Base-by-base conservation (phyloP, 2,329 filamentous ascomycete genomes). In the Aspergillus vadensis region DNA sequence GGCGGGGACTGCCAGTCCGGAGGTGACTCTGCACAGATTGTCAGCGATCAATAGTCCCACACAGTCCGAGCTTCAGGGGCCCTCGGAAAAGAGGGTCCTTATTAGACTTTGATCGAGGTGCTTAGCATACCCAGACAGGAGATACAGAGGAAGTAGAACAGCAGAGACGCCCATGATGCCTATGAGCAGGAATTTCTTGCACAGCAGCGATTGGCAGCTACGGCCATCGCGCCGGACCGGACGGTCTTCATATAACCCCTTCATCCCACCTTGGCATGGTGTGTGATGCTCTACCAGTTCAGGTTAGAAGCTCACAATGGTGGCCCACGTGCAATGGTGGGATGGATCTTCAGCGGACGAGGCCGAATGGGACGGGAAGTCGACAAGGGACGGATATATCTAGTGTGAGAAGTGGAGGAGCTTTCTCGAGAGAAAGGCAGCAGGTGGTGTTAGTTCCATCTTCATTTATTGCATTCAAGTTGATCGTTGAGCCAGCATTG, bases 71-170 rank as follows among this genome's bases (percentile, higher is more conserved):
- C 32, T 36, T 36, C 12, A 36, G 32, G 32, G 32, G 32, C 4
- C 15, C 9, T 9, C 15, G 44, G 6, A 27, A 17, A 7, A 3
- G 38, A 3, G 49, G 15, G 12, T 36, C 9, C 39, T 48, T 30
- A 54, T 39, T 19, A 36, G 7, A 12, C 19, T 38, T 17, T 12
- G 21, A 44, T 12, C 12, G 12, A 1, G 10, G 25, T 5, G 21
- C 44, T 36, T 36, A 36, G 32, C 60, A 54, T 49, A 68, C 66
- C 65, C 57, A 4, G 62, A 61, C 2, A 67, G 57, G 25, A 66
- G 49, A 39, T 60, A 58, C 9, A 63, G 12, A 17, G 62, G 58
- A 36, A 66, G 56, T 6, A 64, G 39, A 38, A 62, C n/a, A 2
- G 55, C 39, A 17, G 64, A 38, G 23, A 63, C 14, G 12, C 30